Conservation (phyloP, 495 filamentous ascomycete genomes). For the Aspergillus asperescens region DNA sequence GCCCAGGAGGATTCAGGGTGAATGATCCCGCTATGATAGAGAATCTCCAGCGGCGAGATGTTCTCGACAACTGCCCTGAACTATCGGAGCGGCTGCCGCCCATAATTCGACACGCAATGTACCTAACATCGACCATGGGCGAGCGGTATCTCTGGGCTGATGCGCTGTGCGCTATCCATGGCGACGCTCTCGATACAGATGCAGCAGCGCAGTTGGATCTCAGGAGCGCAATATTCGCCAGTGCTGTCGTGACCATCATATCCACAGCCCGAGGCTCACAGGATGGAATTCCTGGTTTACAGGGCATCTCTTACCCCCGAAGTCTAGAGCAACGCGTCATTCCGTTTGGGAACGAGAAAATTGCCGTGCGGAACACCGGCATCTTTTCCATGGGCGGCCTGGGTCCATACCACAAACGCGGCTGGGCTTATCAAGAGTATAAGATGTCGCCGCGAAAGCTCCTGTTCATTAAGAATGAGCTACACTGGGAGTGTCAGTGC, state of each 20-base stretch:
- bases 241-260: background rate
- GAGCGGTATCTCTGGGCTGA: background rate
- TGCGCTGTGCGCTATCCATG: background rate
- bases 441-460: background rate
- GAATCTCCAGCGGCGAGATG: no score
- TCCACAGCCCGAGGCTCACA: background rate
- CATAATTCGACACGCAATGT: background rate
- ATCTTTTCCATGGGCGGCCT: background rate
- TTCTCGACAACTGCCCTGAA: no score
- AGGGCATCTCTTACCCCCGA: background rate
- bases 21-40: no score
- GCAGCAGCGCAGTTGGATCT: background rate
- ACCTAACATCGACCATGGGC: background rate
- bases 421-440: background rate
- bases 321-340: background rate
- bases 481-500: background rate
- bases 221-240: background rate
- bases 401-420: background rate
- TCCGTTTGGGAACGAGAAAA: background rate
- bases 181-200: background rate
- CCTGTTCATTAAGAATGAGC: background rate
- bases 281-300: background rate
- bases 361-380: background rate
- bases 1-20: no score
- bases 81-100: background rate